Conservation (phyloP, 306 rosid species). For the Betula pendula region DNA sequence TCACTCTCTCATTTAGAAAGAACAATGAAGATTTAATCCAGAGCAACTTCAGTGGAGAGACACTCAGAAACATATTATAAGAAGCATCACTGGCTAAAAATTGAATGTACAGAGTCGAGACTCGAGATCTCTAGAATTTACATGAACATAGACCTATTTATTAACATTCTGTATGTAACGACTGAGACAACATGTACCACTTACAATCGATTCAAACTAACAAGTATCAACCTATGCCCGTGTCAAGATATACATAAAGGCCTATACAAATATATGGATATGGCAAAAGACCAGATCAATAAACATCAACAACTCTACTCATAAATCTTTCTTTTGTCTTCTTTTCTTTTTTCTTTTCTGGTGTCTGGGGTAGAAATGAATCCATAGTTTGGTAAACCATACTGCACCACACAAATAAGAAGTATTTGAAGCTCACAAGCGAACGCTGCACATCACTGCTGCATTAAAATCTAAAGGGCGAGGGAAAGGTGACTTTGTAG, state of each 20-base stretch:
- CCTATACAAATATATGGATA: background rate
- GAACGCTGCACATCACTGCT: conserved; percentile 66
- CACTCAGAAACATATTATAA: background rate
- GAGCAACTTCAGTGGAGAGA: background rate
- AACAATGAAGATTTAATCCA: background rate
- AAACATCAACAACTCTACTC: background rate
- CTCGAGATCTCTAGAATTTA: background rate
- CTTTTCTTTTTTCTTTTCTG: background rate
- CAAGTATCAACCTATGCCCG: background rate
- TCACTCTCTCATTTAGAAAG: background rate
- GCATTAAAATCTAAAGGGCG: conserved; percentile 50
- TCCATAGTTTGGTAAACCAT: conserved; percentile 16
- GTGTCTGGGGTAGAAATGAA: background rate
- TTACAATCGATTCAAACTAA: background rate
- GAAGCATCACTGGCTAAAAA: background rate
- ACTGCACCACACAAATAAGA: conserved; percentile 24
- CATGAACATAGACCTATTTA: background rate
- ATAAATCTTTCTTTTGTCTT: background rate
- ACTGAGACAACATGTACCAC: background rate
- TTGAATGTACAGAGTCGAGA: background rate
- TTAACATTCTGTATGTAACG: background rate
- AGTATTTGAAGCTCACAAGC: conserved; percentile 41
- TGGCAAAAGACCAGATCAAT: background rate
- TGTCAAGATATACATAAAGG: background rate
- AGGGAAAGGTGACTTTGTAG: conserved; percentile 63